These are phyloP conservation scores for Thuidium tamariscinum DNA, from an alignment of 225 moss, liverwort and hornwort species.

Conservation along the genomic window DNA sequence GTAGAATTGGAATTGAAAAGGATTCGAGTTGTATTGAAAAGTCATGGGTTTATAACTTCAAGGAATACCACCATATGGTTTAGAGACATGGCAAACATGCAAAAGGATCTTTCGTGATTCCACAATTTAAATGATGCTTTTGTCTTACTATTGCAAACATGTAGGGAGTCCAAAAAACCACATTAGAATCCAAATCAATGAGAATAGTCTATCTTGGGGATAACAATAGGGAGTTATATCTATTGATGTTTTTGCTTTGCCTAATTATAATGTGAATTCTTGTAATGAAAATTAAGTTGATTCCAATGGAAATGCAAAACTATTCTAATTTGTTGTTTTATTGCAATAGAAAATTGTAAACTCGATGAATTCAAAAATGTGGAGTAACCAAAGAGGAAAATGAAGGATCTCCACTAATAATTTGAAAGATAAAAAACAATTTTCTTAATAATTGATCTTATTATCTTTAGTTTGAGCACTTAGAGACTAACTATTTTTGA, in stretches of 20 bases:
- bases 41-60: no score
- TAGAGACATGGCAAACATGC: no score
- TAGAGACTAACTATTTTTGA: neutral
- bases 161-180: neutral
- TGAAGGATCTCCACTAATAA: no score
- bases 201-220: neutral
- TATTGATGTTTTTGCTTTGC: neutral
- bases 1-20: neutral
- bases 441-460: neutral
- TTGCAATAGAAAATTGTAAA: neutral
- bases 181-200: neutral
- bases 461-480: neutral
- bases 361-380: fast-evolving
- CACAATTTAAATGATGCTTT: neutral
- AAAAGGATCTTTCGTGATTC: neutral
- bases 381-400: neutral
- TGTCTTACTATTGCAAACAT: neutral
- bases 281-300: neutral
- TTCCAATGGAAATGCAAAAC: neutral
- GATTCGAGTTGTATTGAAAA: no score
- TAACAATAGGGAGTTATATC: neutral
- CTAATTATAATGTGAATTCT: neutral
- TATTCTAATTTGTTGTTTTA: neutral
- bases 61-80: no score
- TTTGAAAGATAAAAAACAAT: no score